A percentile compares a stretch with the other conserved stretches of the same genome.
Conservation (phyloP, 805 yeast species). For the Blastobotrys americana region DNA sequence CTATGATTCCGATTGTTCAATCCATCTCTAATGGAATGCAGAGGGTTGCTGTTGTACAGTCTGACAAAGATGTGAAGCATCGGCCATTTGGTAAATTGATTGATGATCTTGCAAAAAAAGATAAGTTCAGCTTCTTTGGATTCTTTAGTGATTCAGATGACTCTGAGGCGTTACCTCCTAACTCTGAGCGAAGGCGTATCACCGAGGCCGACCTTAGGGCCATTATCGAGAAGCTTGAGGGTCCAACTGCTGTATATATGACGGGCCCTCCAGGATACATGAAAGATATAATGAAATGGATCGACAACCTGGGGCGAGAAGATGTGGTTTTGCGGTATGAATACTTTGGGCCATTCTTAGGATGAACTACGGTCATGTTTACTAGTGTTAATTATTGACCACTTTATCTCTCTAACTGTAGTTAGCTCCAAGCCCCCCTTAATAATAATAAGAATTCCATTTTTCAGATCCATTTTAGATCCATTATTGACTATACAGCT, state of each 20-base stretch:
- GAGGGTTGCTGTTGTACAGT: slow-evolving; percentile 32
- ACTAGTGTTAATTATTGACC: too few relatives aligned
- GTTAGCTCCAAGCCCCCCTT: too few relatives aligned
- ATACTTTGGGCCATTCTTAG: slow-evolving; percentile 10
- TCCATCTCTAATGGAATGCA: slow-evolving; percentile 18
- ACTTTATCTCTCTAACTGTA: too few relatives aligned
- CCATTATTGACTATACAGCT: too few relatives aligned
- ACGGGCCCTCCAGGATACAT: slow-evolving; percentile 10
- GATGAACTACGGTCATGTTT: too few relatives aligned
- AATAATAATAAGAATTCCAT: too few relatives aligned
- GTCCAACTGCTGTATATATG: slow-evolving; percentile 7
- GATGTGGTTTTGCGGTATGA: slow-evolving; percentile 6
- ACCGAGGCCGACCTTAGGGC: slow-evolving; percentile 1
- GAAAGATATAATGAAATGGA: slow-evolving; percentile 5
- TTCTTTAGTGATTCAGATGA: slow-evolving; percentile 4
- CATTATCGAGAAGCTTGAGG: slow-evolving; percentile 4
- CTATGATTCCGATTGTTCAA: slow-evolving; percentile 44
- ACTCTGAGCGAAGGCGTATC: not conserved
- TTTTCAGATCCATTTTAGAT: too few relatives aligned
- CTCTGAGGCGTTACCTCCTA: not conserved
- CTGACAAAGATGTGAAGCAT: slow-evolving; percentile 24
- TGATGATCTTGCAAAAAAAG: slow-evolving; percentile 3
- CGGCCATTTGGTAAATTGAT: slow-evolving; percentile 16
- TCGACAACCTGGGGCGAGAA: slow-evolving; percentile 2
- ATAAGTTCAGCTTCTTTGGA: slow-evolving; percentile 1